phyloP scores from a whole-genome alignment of 139 green algal species.

The Picocystis salinarum region DNA sequence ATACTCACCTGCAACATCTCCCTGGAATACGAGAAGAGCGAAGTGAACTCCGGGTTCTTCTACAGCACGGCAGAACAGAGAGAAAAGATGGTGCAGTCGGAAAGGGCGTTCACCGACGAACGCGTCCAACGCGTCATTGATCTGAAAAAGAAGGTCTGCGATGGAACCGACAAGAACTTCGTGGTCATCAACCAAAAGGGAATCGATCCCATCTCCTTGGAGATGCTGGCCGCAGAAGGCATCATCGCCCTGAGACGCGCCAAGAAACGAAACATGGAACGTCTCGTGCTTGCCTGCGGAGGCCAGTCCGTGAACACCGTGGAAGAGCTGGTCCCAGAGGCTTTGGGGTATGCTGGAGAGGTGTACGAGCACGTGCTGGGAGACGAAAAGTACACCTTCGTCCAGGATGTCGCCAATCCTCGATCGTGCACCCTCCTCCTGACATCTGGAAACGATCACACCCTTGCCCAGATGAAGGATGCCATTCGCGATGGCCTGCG shows the following conservation, averaged over 20 bases:
- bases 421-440: slow-evolving; percentile 90
- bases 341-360: slow-evolving; percentile 37
- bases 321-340: slow-evolving; percentile 61
- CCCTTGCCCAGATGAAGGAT: slow-evolving; percentile 97
- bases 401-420: slow-evolving; percentile 80
- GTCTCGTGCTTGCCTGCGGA: slow-evolving; percentile 79
- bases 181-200: slow-evolving; percentile 98
- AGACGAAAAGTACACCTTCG: slow-evolving; percentile 99
- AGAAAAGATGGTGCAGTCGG: slow-evolving; percentile 87
- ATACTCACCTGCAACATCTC: slow-evolving; percentile 93
- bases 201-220: slow-evolving; percentile 91
- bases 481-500: slow-evolving; percentile 87
- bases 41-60: slow-evolving; percentile 96
- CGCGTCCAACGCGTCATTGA: slow-evolving; percentile 79
- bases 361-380: slow-evolving; percentile 97
- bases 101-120: slow-evolving; percentile 80
- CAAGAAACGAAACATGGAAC: slow-evolving; percentile 97
- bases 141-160: slow-evolving; percentile 84
- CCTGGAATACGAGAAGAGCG: slow-evolving; percentile 97
- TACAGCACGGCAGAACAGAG: slow-evolving; percentile 88
- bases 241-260: slow-evolving; percentile 65
- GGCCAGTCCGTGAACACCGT: slow-evolving; percentile 53
- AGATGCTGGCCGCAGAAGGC: slow-evolving; percentile 88
- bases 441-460: slow-evolving; percentile 87
- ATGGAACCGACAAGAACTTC: slow-evolving; percentile 56